A percentile compares a stretch with the other conserved stretches of the same genome.
These are phyloP conservation scores for Phyllosticta ampelicida DNA, from an alignment of 2,329 filamentous ascomycete genomes.

Conservation along the genomic window DNA sequence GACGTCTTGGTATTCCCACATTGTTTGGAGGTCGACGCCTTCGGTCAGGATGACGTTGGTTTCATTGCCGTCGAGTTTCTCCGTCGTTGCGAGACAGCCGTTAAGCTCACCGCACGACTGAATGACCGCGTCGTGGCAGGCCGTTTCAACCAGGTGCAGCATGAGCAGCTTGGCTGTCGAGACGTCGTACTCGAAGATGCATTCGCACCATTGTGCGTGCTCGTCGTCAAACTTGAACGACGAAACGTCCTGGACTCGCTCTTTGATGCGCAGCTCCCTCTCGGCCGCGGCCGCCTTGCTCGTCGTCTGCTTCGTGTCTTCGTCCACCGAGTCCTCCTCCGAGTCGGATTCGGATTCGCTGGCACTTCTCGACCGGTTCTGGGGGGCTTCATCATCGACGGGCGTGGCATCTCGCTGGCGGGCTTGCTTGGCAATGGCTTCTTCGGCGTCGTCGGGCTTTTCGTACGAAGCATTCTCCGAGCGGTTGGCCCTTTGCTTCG, in stretches of 20 bases:
- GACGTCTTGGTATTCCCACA: constrained; percentile 77
- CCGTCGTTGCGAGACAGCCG: constrained; percentile 55
- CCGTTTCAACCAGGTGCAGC: constrained; percentile 77
- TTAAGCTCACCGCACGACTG: constrained; percentile 55
- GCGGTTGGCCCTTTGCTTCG: constrained; percentile 65
- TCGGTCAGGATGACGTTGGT: constrained; percentile 55
- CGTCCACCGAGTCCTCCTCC: constrained; percentile 29
- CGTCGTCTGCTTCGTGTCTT: constrained; percentile 15
- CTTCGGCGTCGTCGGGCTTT: constrained; percentile 84
- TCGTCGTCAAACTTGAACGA: constrained; percentile 71
- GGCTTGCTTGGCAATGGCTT: constrained; percentile 56
- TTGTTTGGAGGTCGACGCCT: constrained; percentile 79
- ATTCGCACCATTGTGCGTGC: constrained; percentile 61
- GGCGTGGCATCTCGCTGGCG: constrained; percentile 44
- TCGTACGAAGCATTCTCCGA: constrained; percentile 80
- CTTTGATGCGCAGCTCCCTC: constrained; percentile 11
- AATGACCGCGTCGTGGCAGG: constrained; percentile 67
- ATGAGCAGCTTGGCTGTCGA: constrained; percentile 83
- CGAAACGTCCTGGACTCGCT: constrained; percentile 52
- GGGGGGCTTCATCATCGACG: constrained; percentile 46
- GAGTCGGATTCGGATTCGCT: constrained; percentile 22
- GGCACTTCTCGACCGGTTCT: constrained; percentile 33
- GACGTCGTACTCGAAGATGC: constrained; percentile 73
- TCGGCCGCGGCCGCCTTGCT: constrained; percentile 16
- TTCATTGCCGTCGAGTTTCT: constrained; percentile 38